Conservation (phyloP, 495 filamentous ascomycete species). For the Talaromyces trachyspermus region DNA sequence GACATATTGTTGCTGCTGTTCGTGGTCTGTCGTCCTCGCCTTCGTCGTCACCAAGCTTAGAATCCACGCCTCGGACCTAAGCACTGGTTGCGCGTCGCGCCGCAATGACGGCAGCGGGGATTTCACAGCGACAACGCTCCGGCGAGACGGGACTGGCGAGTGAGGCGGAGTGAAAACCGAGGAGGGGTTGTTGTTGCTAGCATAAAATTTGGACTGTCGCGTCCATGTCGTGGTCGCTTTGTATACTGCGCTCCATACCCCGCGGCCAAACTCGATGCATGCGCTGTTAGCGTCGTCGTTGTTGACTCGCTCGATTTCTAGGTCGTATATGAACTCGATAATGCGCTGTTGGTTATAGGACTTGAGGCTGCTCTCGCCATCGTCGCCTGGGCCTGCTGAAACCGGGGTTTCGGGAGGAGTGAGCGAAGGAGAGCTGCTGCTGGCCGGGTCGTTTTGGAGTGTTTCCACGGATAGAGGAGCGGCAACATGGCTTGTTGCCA, state of each 20-base stretch:
- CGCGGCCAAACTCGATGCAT: constrained; percentile 44
- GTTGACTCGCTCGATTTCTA: constrained; percentile 30
- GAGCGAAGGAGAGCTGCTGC: background rate
- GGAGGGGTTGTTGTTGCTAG: background rate
- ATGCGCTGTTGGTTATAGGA: background rate
- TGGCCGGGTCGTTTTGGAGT: background rate
- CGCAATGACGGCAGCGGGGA: constrained; percentile 39
- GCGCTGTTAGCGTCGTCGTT: constrained; percentile 18
- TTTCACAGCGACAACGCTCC: constrained; percentile 47
- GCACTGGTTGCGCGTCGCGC: constrained; percentile 39
- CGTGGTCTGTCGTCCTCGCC: too few relatives aligned
- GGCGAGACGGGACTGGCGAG: constrained; percentile 29
- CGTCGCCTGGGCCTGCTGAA: background rate
- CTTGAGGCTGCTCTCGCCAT: background rate
- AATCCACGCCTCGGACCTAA: constrained; percentile 44
- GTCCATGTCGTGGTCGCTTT: constrained; percentile 27
- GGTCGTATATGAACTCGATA: constrained; percentile 25
- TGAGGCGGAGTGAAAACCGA: constrained; percentile 35
- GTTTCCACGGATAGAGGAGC: background rate
- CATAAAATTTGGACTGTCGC: background rate
- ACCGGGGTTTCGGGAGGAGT: constrained; percentile 7
- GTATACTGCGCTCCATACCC: constrained; percentile 57
- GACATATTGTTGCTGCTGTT: too few relatives aligned
- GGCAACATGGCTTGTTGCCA: constrained; percentile 3
- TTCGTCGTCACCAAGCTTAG: constrained; percentile 40